These are phyloP conservation scores for Dissophora globulifera DNA, from an alignment of 192 early-diverging fungal species.

Conservation along the genomic window DNA sequence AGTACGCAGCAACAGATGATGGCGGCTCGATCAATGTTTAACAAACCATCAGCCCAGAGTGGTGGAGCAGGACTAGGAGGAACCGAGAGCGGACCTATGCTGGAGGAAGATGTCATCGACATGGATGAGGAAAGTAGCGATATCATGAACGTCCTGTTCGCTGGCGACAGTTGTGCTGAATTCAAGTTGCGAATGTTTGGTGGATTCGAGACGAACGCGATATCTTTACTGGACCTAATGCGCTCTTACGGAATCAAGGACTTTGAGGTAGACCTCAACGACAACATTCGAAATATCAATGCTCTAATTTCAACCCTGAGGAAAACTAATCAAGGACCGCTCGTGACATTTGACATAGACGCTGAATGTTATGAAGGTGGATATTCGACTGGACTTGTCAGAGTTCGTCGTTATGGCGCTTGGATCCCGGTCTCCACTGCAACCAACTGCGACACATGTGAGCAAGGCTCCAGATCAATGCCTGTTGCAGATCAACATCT, in stretches of 20 bases:
- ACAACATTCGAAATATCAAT: background rate
- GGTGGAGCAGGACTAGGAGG: background rate
- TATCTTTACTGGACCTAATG: constrained; percentile 16
- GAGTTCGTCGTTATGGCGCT: constrained; percentile 19
- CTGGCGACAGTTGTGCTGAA: constrained; percentile 1
- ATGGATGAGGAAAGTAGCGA: constrained; percentile 29
- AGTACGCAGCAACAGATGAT: constrained; percentile 24
- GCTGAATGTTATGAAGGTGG: constrained; percentile 15
- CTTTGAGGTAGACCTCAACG: background rate
- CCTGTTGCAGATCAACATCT: constrained; percentile 19
- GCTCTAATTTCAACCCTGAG: too few species aligned
- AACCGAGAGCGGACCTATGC: background rate
- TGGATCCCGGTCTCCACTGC: too few species aligned
- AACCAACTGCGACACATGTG: too few species aligned
- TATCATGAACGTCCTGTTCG: constrained; percentile 35
- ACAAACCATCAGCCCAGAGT: background rate
- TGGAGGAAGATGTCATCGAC: constrained; percentile 5
- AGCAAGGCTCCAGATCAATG: background rate
- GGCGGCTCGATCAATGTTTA: constrained; percentile 27
- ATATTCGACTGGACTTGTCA: constrained; percentile 22
- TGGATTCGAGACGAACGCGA: constrained; percentile 20
- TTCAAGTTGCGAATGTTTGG: constrained; percentile 28
- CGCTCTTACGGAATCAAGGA: background rate
- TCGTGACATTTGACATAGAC: too few species aligned
- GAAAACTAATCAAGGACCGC: too few species aligned